Evolutionary conservation across 177 flowering plant genomes (phyloP).

Genomic region (Tripterygium wilfordii): DNA sequence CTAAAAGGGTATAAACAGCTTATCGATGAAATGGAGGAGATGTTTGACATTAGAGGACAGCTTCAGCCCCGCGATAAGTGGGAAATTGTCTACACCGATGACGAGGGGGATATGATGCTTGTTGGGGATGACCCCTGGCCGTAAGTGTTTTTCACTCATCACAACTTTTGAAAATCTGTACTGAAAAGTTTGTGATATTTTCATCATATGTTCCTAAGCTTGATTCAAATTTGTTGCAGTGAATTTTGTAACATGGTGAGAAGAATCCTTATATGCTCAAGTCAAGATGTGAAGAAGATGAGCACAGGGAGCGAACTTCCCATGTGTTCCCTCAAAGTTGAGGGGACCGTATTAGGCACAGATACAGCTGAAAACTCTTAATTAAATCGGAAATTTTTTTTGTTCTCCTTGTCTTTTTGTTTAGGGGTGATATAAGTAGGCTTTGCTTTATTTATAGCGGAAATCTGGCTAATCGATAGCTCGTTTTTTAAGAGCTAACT

Average conservation of each 20-base stretch:
- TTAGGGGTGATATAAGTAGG: too few species aligned
- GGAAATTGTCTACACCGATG: conserved; percentile 86
- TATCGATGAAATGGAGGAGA: conserved; percentile 63
- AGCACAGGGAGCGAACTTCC: conserved; percentile 41
- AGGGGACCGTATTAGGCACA: conserved; percentile 34
- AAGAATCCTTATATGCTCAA: conserved; percentile 69
- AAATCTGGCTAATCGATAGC: too few species aligned
- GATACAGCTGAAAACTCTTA: conserved; percentile 37
- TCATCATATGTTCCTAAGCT: neutral
- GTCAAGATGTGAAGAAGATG: conserved; percentile 84
- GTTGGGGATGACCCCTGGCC: conserved; percentile 92
- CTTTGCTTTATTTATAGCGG: too few species aligned
- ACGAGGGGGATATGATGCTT: conserved; percentile 96
- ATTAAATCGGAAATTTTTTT: too few species aligned
- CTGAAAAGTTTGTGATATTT: too few species aligned
- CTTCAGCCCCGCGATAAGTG: conserved; percentile 62
- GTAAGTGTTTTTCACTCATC: conserved; percentile 38
- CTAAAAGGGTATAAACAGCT: conserved; percentile 71
- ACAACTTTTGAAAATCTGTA: too few species aligned
- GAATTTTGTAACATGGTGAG: conserved; percentile 88
- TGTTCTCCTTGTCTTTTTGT: too few species aligned
- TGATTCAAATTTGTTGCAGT: conserved; percentile 33
- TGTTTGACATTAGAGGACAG: conserved; percentile 83
- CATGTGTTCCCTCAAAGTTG: conserved; percentile 35
- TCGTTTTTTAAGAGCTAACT: too few species aligned